Percentiles rank a stretch among this genome's conserved stretches.
Conservation (phyloP, 441 rosid species). For the Adansonia madagascariensis region DNA sequence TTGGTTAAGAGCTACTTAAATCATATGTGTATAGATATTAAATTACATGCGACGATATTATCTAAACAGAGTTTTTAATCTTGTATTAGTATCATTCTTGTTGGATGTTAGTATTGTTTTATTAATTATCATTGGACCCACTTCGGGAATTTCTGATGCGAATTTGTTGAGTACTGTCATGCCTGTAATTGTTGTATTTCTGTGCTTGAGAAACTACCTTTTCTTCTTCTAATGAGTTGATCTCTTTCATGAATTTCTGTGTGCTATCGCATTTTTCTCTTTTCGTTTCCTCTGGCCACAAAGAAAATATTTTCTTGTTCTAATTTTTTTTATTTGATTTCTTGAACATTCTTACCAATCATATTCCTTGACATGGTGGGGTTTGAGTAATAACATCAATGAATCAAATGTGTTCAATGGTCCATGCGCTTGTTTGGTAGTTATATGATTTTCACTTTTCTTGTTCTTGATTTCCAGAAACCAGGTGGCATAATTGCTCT, state of each 20-base stretch:
- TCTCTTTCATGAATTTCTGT: background rate
- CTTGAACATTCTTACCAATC: conserved; percentile 2
- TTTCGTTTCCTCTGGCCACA: background rate
- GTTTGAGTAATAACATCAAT: background rate
- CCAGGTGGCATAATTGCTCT: conserved; percentile 99
- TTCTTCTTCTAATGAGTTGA: background rate
- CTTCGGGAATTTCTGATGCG: background rate
- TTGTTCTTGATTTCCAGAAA: conserved; percentile 64
- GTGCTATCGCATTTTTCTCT: background rate
- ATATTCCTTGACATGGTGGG: background rate
- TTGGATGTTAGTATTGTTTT: conserved; percentile 9
- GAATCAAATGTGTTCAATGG: background rate
- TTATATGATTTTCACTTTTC: conserved; percentile 16
- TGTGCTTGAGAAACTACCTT: conserved; percentile 6
- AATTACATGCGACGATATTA: background rate
- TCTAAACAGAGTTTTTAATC: background rate
- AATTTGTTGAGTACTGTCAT: background rate
- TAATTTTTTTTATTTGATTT: background rate
- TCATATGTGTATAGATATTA: background rate
- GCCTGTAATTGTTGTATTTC: background rate
- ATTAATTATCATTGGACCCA: background rate
- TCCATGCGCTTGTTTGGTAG: background rate
- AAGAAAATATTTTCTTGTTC: conserved; percentile 11
- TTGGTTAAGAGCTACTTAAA: conserved; percentile 12
- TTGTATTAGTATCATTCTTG: conserved; percentile 7